These are phyloP conservation scores for Auricularia sp. DNA, from an alignment of 768 basidiomycete species.

Conservation along the genomic window DNA sequence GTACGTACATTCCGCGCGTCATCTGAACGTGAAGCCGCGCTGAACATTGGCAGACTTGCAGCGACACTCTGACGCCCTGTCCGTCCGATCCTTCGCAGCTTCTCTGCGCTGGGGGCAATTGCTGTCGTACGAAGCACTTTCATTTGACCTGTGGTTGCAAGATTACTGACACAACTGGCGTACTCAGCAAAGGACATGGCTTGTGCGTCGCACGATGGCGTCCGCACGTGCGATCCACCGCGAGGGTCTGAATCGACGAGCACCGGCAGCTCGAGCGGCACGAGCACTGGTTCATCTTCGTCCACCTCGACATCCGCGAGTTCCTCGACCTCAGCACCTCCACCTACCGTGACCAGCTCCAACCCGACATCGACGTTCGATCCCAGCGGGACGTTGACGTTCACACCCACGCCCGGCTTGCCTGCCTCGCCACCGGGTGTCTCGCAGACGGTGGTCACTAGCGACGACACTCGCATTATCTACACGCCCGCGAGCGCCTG, in stretches of 20 bases:
- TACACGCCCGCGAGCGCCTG: not conserved
- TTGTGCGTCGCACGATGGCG: not conserved
- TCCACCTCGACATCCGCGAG: not conserved
- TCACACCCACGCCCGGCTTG: not conserved
- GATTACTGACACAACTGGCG: not conserved
- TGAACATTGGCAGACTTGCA: not conserved
- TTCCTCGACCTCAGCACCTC: not conserved
- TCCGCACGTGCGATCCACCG: not conserved
- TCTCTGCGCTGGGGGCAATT: not conserved
- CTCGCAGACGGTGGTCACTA: not conserved
- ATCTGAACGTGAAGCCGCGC: not conserved
- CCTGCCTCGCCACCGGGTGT: not conserved
- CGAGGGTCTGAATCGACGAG: not conserved
- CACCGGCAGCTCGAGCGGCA: not conserved
- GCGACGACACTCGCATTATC: not conserved
- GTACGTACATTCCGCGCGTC: not conserved
- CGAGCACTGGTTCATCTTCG: not conserved
- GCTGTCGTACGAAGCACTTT: not conserved
- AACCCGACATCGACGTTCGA: not conserved
- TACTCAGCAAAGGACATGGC: not conserved
- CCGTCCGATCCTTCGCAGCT: not conserved
- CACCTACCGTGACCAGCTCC: not conserved
- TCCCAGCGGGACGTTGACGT: not conserved
- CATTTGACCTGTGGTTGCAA: not conserved
- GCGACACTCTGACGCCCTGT: not conserved